Base-by-base conservation (phyloP, 2,329 filamentous ascomycete species). In the Neonectria ditissima region DNA sequence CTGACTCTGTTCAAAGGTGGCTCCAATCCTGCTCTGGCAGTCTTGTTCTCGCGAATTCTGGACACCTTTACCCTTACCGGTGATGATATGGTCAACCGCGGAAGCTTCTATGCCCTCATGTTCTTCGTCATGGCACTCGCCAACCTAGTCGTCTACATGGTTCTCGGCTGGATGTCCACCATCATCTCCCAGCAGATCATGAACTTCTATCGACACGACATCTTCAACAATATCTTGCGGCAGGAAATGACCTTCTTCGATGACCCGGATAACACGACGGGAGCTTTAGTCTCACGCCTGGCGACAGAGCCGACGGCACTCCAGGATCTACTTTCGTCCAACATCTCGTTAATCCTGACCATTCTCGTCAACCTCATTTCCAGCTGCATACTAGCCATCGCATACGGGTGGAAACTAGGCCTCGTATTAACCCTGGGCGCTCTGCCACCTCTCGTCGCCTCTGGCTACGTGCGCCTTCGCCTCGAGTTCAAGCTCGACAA, bases 331-430 rank as follows among this genome's bases (percentile, higher is more conserved):
- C 28, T 63, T 10, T 34, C 32, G 5, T 34, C 32, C 32, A 34
- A 34, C 13, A 34, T 34, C 13, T 11, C 32, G 6, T 14, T 34
- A 4, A 34, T 34, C 32, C 32, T 16, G 1, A 34, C 32, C 13
- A 34, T 34, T 4, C 10, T 34, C 4, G 13, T 34, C 13, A 34
- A 34, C 13, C 32, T 86, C 0, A 28, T 81, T 1, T 73, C 77
- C 3, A 79, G 75, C 57, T 77, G 75, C 22, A 74, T 81, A 1
- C 67, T 86, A 0, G 75, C 80, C 0, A 66, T 86, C 2, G 77
- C 72, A 0, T 75, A 78, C 55, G 78, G 77, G 1, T 86, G 81
- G 82, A 83, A 80, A 37, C 72, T 86, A 1, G 80, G 78, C 0
- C 72, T 85, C 2, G 81, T 84, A 0, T 74, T 78, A 28, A 73